These are phyloP conservation scores for Xylogone sp. DNA, from an alignment of 2,329 filamentous ascomycete genomes.

Conservation along the genomic window DNA sequence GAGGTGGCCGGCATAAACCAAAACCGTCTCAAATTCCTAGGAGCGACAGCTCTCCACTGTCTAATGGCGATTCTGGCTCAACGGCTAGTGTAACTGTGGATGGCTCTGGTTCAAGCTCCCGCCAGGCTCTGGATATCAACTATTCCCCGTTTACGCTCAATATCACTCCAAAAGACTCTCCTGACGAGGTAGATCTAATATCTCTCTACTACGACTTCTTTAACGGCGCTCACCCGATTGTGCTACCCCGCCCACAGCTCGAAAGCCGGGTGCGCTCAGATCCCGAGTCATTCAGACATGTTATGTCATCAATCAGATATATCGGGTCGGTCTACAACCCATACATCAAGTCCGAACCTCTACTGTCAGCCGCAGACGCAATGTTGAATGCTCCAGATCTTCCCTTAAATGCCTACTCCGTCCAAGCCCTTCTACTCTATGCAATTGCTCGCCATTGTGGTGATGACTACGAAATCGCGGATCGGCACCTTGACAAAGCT, in stretches of 20 bases:
- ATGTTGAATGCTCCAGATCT: constrained; percentile 1
- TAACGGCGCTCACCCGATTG: constrained; percentile 31
- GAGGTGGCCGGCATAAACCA: constrained; percentile 31
- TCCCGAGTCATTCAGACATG: constrained; percentile 26
- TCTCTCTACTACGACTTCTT: constrained; percentile 17
- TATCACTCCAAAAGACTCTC: background rate
- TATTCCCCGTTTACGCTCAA: background rate
- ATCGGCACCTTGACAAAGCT: constrained; percentile 39
- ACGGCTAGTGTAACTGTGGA: constrained; percentile 23
- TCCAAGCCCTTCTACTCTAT: constrained; percentile 33
- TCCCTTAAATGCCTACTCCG: constrained; percentile 26
- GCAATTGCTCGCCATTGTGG: constrained; percentile 34
- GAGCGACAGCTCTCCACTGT: constrained; percentile 12
- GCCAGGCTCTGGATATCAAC: background rate
- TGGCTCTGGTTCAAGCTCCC: background rate
- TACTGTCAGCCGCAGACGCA: background rate
- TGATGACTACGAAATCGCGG: constrained; percentile 20
- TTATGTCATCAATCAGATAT: constrained; percentile 30
- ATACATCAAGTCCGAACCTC: constrained; percentile 11
- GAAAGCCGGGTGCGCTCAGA: constrained; percentile 27
- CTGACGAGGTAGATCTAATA: background rate
- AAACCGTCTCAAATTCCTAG: constrained; percentile 8
- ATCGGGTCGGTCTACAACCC: constrained; percentile 34
- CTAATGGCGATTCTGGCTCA: constrained; percentile 24
- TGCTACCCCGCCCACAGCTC: constrained; percentile 32